Conservation (phyloP, 2,329 filamentous ascomycete species). For the Catunica adiposa region DNA sequence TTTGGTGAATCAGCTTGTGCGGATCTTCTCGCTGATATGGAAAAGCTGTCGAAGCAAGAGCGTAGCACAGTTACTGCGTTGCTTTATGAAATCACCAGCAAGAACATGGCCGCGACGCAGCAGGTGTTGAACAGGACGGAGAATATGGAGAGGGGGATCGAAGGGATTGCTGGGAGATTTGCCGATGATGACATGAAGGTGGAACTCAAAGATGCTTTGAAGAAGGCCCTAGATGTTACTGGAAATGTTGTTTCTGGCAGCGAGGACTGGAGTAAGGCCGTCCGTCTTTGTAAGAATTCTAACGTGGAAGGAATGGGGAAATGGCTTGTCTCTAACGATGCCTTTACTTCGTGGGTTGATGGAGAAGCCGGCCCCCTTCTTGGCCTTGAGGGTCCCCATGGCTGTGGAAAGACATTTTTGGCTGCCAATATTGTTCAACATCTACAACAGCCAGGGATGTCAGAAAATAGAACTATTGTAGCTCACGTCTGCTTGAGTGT, state of each 20-base stretch:
- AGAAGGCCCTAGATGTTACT: not conserved
- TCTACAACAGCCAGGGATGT: not conserved
- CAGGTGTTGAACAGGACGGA: not conserved
- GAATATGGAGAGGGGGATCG: not conserved
- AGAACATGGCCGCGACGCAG: not conserved
- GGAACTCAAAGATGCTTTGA: slow-evolving; percentile 2
- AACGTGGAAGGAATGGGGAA: not conserved
- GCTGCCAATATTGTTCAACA: not conserved
- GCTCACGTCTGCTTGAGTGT: not conserved
- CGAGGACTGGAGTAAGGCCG: not conserved
- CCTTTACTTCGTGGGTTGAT: not conserved
- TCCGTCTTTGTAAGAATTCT: not conserved
- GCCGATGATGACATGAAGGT: not conserved
- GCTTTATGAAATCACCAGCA: not conserved
- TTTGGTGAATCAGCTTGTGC: not conserved
- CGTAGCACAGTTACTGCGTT: not conserved
- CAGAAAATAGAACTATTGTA: not conserved
- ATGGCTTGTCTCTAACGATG: not conserved
- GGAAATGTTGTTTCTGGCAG: not conserved
- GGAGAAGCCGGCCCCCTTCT: not conserved
- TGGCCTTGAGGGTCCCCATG: not conserved
- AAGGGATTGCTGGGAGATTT: not conserved
- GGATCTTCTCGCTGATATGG: slow-evolving; percentile 1
- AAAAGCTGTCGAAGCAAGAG: not conserved
- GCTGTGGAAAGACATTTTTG: slow-evolving; percentile 5